Percentiles rank a stretch among this genome's conserved stretches.
phyloP scores from a whole-genome alignment of 2,329 filamentous ascomycete species.

The Aspergillus brasiliensis region DNA sequence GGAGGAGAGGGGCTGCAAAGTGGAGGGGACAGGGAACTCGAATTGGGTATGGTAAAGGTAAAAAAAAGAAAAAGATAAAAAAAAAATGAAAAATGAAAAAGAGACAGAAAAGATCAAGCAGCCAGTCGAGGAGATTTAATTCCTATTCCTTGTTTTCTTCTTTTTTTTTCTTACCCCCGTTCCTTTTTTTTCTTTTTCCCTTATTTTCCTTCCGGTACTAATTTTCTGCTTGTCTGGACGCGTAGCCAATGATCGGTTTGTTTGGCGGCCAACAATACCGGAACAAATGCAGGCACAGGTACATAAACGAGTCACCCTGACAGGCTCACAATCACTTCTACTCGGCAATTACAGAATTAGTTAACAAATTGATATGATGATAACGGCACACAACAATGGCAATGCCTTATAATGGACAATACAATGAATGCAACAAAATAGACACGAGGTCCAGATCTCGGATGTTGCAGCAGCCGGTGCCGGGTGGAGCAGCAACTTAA shows the following conservation, averaged over 20 bases:
- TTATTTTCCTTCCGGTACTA: background rate
- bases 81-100: background rate
- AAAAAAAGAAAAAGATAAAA: background rate
- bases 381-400: background rate
- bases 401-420: background rate
- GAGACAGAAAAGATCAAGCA: background rate
- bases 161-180: background rate
- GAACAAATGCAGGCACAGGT: constrained; percentile 1
- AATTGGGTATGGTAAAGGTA: background rate
- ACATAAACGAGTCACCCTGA: background rate
- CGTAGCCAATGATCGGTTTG: constrained; percentile 1
- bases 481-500: constrained; percentile 19
- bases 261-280: background rate
- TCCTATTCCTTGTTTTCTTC: background rate
- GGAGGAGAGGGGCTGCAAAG: constrained; percentile 4
- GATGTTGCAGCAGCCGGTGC: constrained; percentile 22
- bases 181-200: background rate
- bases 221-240: constrained; percentile 1
- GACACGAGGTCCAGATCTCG: constrained; percentile 22
- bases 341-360: too few relatives aligned
- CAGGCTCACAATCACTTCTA: too few relatives aligned
- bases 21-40: background rate
- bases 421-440: background rate
- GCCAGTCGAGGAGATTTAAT: background rate
- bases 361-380: background rate